Evolutionary conservation across 495 filamentous ascomycete species (phyloP), one percentile per base, ranked within the genome.

Genomic region (Penicillium soppii): DNA sequence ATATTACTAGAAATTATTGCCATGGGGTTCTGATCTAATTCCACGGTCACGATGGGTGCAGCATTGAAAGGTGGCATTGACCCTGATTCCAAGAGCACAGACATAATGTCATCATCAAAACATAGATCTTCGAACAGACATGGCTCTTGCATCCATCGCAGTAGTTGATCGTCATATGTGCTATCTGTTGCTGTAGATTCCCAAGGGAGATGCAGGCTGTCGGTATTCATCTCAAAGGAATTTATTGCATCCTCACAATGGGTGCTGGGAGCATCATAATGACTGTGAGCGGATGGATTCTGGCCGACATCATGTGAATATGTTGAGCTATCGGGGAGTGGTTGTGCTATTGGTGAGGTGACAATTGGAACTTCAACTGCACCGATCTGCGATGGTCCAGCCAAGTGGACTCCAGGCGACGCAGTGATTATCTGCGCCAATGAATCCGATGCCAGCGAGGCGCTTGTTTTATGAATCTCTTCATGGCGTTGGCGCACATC

Each of bases 401-500:
- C 32, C 32, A 12, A 35, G n/a, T 35, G 12, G 2, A n/a, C 32
- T 15, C 36, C 9, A 9, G 9, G 19, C 1, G 20, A 21, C 26
- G 48, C 26, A 23, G 20, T 33, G n/a, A n/a, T n/a, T n/a, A n/a
- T n/a, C 19, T 29, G 15, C 37, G 19, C 7, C 16, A n/a, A n/a
- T n/a, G n/a, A n/a, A n/a, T 16, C 23, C 1, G 39, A 21, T 10
- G 19, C 22, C 39, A 30, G 16, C 20, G 19, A 27, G 19, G 19
- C 29, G 6, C 19, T 21, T 4, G 48, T n/a, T 23, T 43, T 51
- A 20, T 51, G 48, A 32, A 51, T 51, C n/a, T 42, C 48, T 39
- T 51, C 48, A 51, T 51, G 48, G 19, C 48, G 48, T 15, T 43
- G 48, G 25, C 48, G 48, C 8, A 43, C 48, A 43, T 51, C 48